Base-by-base conservation (phyloP, 208 protist species). In the Tritrichomonas musculus region DNA sequence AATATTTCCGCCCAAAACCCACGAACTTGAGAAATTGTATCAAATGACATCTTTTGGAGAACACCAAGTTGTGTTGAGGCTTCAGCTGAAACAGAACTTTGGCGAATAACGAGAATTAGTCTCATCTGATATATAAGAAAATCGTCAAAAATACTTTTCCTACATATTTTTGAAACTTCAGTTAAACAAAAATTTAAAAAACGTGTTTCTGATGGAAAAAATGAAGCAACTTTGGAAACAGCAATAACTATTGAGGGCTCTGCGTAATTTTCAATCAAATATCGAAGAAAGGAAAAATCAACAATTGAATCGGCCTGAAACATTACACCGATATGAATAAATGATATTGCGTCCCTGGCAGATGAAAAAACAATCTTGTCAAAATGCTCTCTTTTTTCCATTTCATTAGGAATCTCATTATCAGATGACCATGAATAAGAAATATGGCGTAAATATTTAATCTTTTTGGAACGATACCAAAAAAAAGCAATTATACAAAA, bases 221-320 rank as follows among this genome's bases (percentile, higher is more conserved):
- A 88, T 39, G 77, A 53, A 60, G 41, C 20, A 25, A 88, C 27
- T 60, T 88, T 25, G 5, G 41, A 30, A n/a, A 88, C 47, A 39
- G 41, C 77, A 27, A 53, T 14, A 4, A 88, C 0, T 39, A 88
- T 88, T 39, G 41, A 25, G 1, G 44, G 44, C 20, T 88, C 47
- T 57, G 77, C 41, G 17, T 88, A 88, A 36, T 57, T 57, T 33
- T 44, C 47, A 3, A 88, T 27, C 1, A 88, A 53, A 57, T 88
- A 88, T 88, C 77, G 53, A 25, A 88, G 33, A 47, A 88, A 88
- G 53, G 77, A 88, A 47, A 88, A 88, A 88, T 88, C 77, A 20
- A 88, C 5, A 8, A 88, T 44, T 55, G 41, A 50, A 39, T 88
- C 47, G 30, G n/a, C 33, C 11, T 49, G 77, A 8, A 47, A 44